phyloP scores from a whole-genome alignment of 352 stramenopile genomes.

The Peronosclerospora sorghi region DNA sequence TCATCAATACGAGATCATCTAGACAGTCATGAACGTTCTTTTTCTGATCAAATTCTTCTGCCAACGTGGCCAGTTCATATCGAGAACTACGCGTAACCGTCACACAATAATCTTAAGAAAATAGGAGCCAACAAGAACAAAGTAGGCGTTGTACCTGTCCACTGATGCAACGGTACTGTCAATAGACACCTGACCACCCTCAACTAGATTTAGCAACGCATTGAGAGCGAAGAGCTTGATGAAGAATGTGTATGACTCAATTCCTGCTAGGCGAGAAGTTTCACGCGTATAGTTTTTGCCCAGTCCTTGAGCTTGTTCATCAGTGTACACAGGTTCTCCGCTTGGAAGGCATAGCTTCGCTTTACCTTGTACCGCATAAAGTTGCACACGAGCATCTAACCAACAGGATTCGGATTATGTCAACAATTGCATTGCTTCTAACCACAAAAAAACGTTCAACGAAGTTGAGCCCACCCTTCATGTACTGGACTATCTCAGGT shows the following conservation, averaged over 20 bases:
- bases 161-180: slow-evolving; percentile 22
- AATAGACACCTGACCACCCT: slow-evolving; percentile 19
- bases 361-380: slow-evolving; percentile 27
- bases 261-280: slow-evolving; percentile 33
- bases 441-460: background rate
- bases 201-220: slow-evolving; percentile 27
- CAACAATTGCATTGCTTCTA: background rate
- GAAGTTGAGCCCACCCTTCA: slow-evolving; percentile 37
- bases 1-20: slow-evolving; percentile 48
- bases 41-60: slow-evolving; percentile 30
- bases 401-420: slow-evolving; percentile 1
- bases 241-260: slow-evolving; percentile 75
- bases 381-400: slow-evolving; percentile 30
- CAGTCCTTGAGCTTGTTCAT: slow-evolving; percentile 51
- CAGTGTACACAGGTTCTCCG: slow-evolving; percentile 62
- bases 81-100: slow-evolving; percentile 6
- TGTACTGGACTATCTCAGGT: slow-evolving; percentile 61
- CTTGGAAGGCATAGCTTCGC: slow-evolving; percentile 23
- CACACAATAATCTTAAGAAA: background rate
- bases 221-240: slow-evolving; percentile 72
- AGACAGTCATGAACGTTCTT: slow-evolving; percentile 39
- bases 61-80: slow-evolving; percentile 31
- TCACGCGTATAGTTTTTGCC: slow-evolving; percentile 85
- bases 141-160: slow-evolving; percentile 17
- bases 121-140: background rate